Conservation (phyloP, 2,329 filamentous ascomycete species). For the Diaporthe helianthi region DNA sequence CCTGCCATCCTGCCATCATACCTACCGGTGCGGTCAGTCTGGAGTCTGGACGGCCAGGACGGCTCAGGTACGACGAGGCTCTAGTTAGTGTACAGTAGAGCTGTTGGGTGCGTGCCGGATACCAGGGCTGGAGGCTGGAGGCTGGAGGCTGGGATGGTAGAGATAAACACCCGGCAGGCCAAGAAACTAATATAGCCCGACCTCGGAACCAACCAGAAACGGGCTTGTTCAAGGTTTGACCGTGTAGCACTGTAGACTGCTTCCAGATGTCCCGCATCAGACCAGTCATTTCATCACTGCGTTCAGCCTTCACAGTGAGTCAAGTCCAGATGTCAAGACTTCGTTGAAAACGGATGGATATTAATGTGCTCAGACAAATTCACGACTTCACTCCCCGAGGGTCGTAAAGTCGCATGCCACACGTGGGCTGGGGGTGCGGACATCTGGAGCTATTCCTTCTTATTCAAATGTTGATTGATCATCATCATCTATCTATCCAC, state of each 20-base stretch:
- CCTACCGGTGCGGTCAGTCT: not conserved
- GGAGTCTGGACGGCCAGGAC: too few species aligned
- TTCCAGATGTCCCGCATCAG: not conserved
- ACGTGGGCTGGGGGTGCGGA: not conserved
- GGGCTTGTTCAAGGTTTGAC: too few species aligned
- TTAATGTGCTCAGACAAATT: not conserved
- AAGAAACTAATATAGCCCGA: slow-evolving; percentile 8
- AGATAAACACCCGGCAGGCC: slow-evolving; percentile 11
- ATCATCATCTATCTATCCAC: too few species aligned
- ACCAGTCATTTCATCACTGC: not conserved
- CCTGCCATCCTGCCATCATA: too few species aligned
- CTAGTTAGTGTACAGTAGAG: too few species aligned
- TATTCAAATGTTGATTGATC: too few species aligned
- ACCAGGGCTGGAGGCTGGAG: too few species aligned
- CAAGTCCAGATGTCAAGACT: too few species aligned
- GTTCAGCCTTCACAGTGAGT: not conserved
- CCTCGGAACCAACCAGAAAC: not conserved
- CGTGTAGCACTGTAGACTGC: too few species aligned
- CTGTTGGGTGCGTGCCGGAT: not conserved
- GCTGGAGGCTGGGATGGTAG: not conserved
- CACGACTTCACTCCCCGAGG: not conserved
- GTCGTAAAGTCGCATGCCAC: not conserved
- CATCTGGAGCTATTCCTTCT: not conserved
- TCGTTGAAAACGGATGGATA: not conserved
- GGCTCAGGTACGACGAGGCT: not conserved